These are phyloP conservation scores for Bipolaris gigantea DNA, from an alignment of 2,329 filamentous ascomycete species.

Conservation along the genomic window DNA sequence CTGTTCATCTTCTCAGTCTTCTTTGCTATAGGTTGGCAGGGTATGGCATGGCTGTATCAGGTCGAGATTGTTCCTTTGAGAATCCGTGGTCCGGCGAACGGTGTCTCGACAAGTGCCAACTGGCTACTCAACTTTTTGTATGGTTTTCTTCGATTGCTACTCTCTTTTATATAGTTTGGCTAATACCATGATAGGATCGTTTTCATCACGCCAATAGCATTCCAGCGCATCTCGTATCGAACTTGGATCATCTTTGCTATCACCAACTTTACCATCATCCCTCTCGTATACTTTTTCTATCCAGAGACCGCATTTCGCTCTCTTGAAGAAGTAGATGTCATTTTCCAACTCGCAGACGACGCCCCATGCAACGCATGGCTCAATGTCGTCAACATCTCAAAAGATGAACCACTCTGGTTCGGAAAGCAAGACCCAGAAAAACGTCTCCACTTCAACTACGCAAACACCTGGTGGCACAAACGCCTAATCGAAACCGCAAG, in stretches of 20 bases:
- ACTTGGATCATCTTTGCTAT: slow-evolving; percentile 63
- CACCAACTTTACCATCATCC: slow-evolving; percentile 56
- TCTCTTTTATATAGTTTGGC: background rate
- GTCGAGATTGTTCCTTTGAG: slow-evolving; percentile 88
- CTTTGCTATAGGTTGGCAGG: slow-evolving; percentile 82
- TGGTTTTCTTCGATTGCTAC: slow-evolving; percentile 44
- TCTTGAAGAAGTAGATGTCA: slow-evolving; percentile 69
- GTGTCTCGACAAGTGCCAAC: slow-evolving; percentile 83
- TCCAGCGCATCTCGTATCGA: slow-evolving; percentile 56
- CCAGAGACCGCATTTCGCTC: slow-evolving; percentile 59
- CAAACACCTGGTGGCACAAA: slow-evolving; percentile 34
- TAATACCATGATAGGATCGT: slow-evolving; percentile 59
- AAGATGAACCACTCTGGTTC: slow-evolving; percentile 58
- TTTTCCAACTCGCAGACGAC: slow-evolving; percentile 59
- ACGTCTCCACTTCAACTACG: slow-evolving; percentile 53
- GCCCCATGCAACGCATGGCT: slow-evolving; percentile 52
- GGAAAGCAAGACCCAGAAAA: slow-evolving; percentile 55
- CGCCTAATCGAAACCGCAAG: slow-evolving; percentile 18
- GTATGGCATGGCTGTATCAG: slow-evolving; percentile 62
- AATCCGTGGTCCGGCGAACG: slow-evolving; percentile 84
- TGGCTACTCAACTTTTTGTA: slow-evolving; percentile 65
- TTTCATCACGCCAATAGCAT: slow-evolving; percentile 64
- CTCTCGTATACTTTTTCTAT: slow-evolving; percentile 62
- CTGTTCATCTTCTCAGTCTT: slow-evolving; percentile 90
- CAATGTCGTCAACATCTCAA: slow-evolving; percentile 53